A percentile compares a stretch with the other conserved stretches of the same genome.
These are phyloP conservation scores for Cryptococcus amylolentus DNA, from an alignment of 1,284 basidiomycete species.

Conservation along the genomic window DNA sequence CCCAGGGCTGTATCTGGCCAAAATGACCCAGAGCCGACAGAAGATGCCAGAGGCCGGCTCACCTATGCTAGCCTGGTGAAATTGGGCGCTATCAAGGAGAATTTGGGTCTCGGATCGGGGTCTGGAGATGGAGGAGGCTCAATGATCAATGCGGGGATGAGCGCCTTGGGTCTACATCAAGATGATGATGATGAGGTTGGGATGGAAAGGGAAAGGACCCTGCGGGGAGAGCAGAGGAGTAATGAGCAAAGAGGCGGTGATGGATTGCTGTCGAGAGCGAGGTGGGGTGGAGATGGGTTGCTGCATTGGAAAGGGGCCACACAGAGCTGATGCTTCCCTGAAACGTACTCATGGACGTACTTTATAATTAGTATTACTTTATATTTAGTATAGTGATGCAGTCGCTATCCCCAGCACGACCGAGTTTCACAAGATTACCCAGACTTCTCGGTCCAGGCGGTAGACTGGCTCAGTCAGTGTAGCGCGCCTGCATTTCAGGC, in stretches of 20 bases:
- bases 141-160: not conserved
- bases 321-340: not conserved
- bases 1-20: not conserved
- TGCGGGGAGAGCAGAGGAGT: conserved; percentile 1
- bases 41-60: conserved; percentile 1
- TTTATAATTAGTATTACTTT: no score
- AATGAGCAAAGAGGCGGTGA: conserved; percentile 4
- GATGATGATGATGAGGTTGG: conserved; percentile 5
- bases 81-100: conserved; percentile 13
- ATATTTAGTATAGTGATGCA: no score
- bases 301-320: conserved; percentile 16
- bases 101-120: conserved; percentile 1
- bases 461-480: no score
- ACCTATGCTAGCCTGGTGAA: conserved; percentile 18
- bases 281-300: conserved; percentile 18
- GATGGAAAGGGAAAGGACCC: conserved; percentile 4
- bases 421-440: no score
- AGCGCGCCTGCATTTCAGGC: no score
- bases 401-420: no score
- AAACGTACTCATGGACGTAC: no score
- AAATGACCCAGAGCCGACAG: not conserved
- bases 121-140: not conserved
- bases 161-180: conserved; percentile 10
- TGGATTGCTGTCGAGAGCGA: conserved; percentile 16
- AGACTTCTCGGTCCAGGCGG: no score